Conservation (phyloP, 2,329 filamentous ascomycete genomes). For the Pseudovirgaria hyperparasitica region DNA sequence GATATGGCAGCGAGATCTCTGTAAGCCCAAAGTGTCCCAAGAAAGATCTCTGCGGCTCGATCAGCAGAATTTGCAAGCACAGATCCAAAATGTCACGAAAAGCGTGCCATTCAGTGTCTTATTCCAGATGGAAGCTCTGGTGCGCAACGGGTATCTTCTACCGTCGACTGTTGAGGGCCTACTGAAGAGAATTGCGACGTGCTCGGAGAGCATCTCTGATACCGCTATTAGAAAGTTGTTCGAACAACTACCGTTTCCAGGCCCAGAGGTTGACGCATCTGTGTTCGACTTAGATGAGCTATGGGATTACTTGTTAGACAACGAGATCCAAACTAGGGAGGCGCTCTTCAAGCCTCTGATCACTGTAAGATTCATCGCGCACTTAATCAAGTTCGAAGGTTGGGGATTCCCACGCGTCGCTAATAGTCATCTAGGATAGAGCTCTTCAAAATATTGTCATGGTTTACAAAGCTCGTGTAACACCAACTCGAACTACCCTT, state of each 20-base stretch:
- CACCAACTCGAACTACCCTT: slow-evolving; percentile 28
- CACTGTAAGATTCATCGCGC: too few species aligned
- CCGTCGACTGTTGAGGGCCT: slow-evolving; percentile 6
- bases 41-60: too few species aligned
- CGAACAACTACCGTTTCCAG: slow-evolving; percentile 11
- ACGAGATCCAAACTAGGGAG: slow-evolving; percentile 8
- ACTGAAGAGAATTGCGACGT: slow-evolving; percentile 2
- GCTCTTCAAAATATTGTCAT: slow-evolving; percentile 24
- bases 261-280: slow-evolving; percentile 7
- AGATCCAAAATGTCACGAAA: slow-evolving; percentile 1
- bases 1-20: slow-evolving; percentile 3
- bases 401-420: too few species aligned
- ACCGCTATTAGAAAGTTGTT: slow-evolving; percentile 6
- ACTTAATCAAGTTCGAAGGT: too few species aligned
- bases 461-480: slow-evolving; percentile 23
- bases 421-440: too few species aligned
- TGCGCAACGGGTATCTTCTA: slow-evolving; percentile 34
- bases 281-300: slow-evolving; percentile 6
- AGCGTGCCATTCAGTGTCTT: slow-evolving; percentile 43
- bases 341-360: too few species aligned
- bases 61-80: slow-evolving; percentile 1
- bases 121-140: slow-evolving; percentile 55
- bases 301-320: slow-evolving; percentile 4
- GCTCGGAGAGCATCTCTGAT: slow-evolving; percentile 3
- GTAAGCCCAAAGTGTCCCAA: neutral